Evolutionary conservation across 805 yeast species (phyloP).

Genomic region (Osmozyma mogii): DNA sequence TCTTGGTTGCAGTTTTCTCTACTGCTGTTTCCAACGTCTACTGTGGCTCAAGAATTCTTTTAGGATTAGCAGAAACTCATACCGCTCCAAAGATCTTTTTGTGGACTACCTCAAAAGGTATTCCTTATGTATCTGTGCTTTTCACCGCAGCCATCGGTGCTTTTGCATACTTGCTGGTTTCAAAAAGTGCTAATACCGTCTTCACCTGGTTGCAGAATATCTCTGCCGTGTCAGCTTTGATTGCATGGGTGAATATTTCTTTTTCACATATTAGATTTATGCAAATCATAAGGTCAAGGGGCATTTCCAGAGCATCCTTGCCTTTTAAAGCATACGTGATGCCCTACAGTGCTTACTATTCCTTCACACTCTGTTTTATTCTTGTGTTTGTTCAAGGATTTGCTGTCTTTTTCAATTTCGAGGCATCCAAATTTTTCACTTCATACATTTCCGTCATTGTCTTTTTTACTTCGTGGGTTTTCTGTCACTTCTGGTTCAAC

Average conservation of each 20-base stretch:
- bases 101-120: constrained; percentile 32
- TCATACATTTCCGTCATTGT: constrained; percentile 64
- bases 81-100: constrained; percentile 49
- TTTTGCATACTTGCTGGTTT: constrained; percentile 51
- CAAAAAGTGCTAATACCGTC: constrained; percentile 46
- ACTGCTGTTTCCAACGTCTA: constrained; percentile 74
- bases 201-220: constrained; percentile 70
- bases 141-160: constrained; percentile 56
- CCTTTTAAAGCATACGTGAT: constrained; percentile 67
- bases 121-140: constrained; percentile 48
- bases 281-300: constrained; percentile 52
- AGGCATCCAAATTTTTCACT: constrained; percentile 54
- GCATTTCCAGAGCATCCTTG: constrained; percentile 56
- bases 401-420: constrained; percentile 48
- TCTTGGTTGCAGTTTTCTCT: constrained; percentile 59
- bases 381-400: constrained; percentile 71
- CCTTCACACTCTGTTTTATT: constrained; percentile 43
- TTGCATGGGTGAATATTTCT: constrained; percentile 64
- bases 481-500: constrained; percentile 46
- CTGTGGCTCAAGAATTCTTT: constrained; percentile 62
- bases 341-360: constrained; percentile 63
- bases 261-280: constrained; percentile 64
- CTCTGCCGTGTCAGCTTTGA: constrained; percentile 70
- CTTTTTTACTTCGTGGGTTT: constrained; percentile 47
- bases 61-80: constrained; percentile 49